Evolutionary conservation across 768 basidiomycete species (phyloP).

Genomic region (Mycena metata): DNA sequence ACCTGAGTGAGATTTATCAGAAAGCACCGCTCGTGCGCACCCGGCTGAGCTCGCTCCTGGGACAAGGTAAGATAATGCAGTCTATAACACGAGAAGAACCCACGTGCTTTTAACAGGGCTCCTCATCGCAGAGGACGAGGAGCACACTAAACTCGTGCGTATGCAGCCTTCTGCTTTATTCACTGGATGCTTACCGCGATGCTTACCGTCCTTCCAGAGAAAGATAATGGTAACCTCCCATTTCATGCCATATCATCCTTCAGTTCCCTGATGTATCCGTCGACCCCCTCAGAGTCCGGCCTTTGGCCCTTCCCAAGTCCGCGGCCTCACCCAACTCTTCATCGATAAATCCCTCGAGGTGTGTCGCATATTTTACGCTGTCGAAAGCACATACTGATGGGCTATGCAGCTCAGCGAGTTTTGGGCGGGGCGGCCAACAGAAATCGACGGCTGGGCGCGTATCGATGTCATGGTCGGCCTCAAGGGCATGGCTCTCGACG

Average conservation of each 20-base stretch:
- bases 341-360: constrained; percentile 51
- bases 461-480: constrained; percentile 65
- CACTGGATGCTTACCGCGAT: too few species aligned
- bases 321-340: constrained; percentile 53
- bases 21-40: constrained; percentile 8
- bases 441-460: constrained; percentile 3
- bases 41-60: background rate
- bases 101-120: constrained; percentile 13
- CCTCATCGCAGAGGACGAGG: constrained; percentile 18
- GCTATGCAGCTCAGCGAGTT: constrained; percentile 20
- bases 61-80: background rate
- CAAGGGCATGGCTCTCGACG: constrained; percentile 62
- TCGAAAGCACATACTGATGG: background rate
- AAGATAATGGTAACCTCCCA: constrained; percentile 20
- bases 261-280: background rate
- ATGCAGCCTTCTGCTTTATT: background rate
- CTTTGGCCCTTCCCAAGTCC: constrained; percentile 57
- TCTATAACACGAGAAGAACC: too few species aligned
- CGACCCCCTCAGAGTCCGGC: constrained; percentile 58
- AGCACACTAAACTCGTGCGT: constrained; percentile 27
- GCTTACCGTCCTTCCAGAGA: constrained; percentile 8
- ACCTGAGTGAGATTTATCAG: constrained; percentile 17
- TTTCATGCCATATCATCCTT: too few species aligned
- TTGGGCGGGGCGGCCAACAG: background rate
- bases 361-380: background rate